These are phyloP conservation scores for Tricholoma saponaceum DNA, from an alignment of 768 basidiomycete species.

Conservation along the genomic window DNA sequence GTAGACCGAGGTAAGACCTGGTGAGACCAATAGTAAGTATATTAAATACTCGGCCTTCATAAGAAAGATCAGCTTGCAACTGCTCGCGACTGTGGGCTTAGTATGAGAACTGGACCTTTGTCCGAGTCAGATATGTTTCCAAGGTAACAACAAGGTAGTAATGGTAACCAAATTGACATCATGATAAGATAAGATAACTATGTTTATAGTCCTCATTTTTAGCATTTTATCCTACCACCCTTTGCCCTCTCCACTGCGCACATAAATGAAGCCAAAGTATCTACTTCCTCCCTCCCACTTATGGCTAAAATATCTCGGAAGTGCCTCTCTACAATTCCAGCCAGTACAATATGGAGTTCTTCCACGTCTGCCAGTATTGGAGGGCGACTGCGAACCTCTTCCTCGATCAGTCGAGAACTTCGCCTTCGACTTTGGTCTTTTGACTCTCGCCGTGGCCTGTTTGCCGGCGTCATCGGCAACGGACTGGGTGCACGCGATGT, in stretches of 20 bases:
- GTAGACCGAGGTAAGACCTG: neutral
- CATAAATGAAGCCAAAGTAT: constrained; percentile 81
- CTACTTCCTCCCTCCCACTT: constrained; percentile 65
- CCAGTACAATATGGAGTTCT: constrained; percentile 65
- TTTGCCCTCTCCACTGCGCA: constrained; percentile 64
- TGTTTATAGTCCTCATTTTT: neutral
- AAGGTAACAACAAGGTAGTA: neutral
- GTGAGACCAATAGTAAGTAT: too few relatives aligned
- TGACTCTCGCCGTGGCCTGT: constrained; percentile 67
- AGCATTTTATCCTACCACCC: constrained; percentile 21
- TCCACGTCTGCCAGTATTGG: constrained; percentile 68
- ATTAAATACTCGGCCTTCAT: too few relatives aligned
- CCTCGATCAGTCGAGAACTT: constrained; percentile 72
- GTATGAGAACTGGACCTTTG: too few relatives aligned
- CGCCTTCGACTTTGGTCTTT: constrained; percentile 58
- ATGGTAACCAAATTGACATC: neutral
- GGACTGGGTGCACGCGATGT: constrained; percentile 52
- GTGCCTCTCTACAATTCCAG: constrained; percentile 68
- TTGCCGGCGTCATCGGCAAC: constrained; percentile 53
- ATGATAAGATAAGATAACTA: neutral
- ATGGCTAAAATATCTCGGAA: constrained; percentile 55
- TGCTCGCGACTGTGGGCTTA: too few relatives aligned
- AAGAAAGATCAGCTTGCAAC: too few relatives aligned
- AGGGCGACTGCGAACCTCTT: constrained; percentile 48
- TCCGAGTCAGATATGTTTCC: constrained; percentile 4